Base-by-base conservation (phyloP, 78 protist species). In the Isochrysis galbana region DNA sequence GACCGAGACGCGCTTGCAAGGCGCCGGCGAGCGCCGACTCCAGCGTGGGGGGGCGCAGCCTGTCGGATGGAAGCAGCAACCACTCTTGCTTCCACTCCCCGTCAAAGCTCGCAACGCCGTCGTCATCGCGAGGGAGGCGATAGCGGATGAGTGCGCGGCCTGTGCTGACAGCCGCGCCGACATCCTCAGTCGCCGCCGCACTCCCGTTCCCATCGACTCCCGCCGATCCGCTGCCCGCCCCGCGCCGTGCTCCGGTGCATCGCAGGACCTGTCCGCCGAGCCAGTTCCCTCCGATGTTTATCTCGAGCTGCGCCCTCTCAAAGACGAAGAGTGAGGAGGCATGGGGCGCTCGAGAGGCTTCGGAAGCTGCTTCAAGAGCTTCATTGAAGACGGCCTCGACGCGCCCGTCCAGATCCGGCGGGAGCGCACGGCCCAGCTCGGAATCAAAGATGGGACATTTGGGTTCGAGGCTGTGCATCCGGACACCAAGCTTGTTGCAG, bases 401-500 rank as follows among this genome's bases (percentile, higher is more conserved):
- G 21, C 7, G 70, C 32, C 38, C 32, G 90, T 92, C 94, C 38
- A 34, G 5, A 11, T 87, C 92, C 44, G n/a, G 25, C 1, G 83
- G 82, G 1, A 77, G 47, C 47, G 21, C 48, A 36, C n/a, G 5
- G 46, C 84, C 84, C 32, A 5, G 67, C 34, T 42, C 32, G 47
- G 47, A 2, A 17, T 93, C 88, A 39, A 74, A 47, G 38, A 89
- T 39, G 36, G 93, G 92, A 25, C 93, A 89, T 51, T 32, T 17
- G 90, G 5, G 21, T 23, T 46, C 83, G 48, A 93, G 89, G 46
- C 92, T 3, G 34, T 39, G 47, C 74, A 67, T 51, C 41, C 41
- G 48, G 10, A 55, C 89, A 44, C 48, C 39, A 36, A 83, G 93
- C 87, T 91, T 89, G 41, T 34, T 25, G 82, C 93, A 91, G 47